Conservation (phyloP, 2,329 filamentous ascomycete species). For the Parascedosporium putredinis region DNA sequence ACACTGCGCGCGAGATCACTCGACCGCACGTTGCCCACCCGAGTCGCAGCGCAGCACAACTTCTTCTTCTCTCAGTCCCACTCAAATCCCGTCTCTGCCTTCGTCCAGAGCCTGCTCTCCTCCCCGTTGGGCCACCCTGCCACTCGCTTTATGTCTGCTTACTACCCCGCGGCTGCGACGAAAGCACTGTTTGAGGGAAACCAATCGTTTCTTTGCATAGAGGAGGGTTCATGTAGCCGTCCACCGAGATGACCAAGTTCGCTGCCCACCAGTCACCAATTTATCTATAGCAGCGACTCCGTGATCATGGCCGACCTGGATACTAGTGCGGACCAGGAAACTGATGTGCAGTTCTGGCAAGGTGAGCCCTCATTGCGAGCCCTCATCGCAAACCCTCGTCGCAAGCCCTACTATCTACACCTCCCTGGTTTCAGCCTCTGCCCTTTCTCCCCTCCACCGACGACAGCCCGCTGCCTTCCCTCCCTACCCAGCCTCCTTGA, state of each 20-base stretch:
- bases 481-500: too few species aligned
- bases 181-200: background rate
- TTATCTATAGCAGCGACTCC: background rate
- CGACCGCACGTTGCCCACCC: too few species aligned
- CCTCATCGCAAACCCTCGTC: background rate
- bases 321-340: conserved; percentile 43
- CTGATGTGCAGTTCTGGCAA: conserved; percentile 81
- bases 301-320: conserved; percentile 6
- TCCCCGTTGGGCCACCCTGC: too few species aligned
- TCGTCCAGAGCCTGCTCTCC: too few species aligned
- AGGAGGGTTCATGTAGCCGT: background rate
- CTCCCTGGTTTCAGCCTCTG: too few species aligned
- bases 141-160: background rate
- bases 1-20: too few species aligned
- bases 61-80: background rate
- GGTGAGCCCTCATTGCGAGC: conserved; percentile 37
- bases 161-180: background rate
- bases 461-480: too few species aligned
- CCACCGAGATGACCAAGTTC: conserved; percentile 1
- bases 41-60: too few species aligned
- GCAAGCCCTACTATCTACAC: too few species aligned
- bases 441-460: too few species aligned
- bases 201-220: background rate
- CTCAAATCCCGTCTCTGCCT: background rate
- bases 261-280: conserved; percentile 1